Percentiles rank a stretch among this genome's conserved stretches.
Evolutionary conservation across 2,329 filamentous ascomycete species (phyloP).

Genomic region (Fusarium sp.): DNA sequence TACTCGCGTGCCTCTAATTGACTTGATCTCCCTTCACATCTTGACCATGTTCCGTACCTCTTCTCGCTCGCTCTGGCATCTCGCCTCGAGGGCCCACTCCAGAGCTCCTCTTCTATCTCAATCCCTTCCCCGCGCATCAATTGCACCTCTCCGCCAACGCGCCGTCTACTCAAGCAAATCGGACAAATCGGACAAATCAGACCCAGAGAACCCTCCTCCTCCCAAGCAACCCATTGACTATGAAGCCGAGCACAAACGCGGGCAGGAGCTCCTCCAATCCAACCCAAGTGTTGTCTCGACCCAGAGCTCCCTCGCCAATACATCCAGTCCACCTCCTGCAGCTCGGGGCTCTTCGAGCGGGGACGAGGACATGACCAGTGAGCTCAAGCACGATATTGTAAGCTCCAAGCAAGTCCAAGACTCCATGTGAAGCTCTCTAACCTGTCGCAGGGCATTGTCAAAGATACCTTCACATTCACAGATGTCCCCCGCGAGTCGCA

Average conservation of each 20-base stretch:
- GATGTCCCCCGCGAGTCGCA: conserved; percentile 75
- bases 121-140: conserved; percentile 11
- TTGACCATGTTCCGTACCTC: conserved; percentile 46
- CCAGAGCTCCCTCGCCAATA: conserved; percentile 65
- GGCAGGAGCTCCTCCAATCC: conserved; percentile 65
- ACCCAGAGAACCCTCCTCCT: conserved; percentile 36
- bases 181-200: too few relatives aligned
- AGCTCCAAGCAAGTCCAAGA: conserved; percentile 37
- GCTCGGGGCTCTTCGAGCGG: conserved; percentile 2
- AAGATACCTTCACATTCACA: conserved; percentile 74
- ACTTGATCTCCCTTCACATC: neutral
- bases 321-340: conserved; percentile 54
- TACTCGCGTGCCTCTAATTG: conserved; percentile 10
- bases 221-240: conserved; percentile 57
- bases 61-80: conserved; percentile 40
- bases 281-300: conserved; percentile 70
- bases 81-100: conserved; percentile 32
- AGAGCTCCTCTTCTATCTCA: neutral
- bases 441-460: conserved; percentile 66
- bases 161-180: conserved; percentile 43
- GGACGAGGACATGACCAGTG: conserved; percentile 46
- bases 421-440: neutral
- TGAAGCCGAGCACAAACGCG: conserved; percentile 66
- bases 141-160: conserved; percentile 26
- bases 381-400: conserved; percentile 66